These are phyloP conservation scores for Viola pubescens DNA, from an alignment of 441 rosid genomes.

Conservation along the genomic window DNA sequence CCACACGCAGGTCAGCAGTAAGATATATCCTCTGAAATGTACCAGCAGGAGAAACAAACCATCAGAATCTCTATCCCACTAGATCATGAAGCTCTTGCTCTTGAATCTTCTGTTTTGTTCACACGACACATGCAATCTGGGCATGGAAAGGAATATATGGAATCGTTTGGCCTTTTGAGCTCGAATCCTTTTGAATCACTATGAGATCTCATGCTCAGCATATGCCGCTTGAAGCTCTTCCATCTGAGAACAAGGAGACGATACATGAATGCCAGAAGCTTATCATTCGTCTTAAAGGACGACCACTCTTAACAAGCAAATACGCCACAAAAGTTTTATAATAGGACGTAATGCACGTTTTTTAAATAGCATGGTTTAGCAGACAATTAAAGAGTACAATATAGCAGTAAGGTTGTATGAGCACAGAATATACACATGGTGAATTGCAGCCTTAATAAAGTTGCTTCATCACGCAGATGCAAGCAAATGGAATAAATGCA, in stretches of 20 bases:
- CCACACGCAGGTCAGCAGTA: conserved; percentile 35
- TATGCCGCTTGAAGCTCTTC: conserved; percentile 86
- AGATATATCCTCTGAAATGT: conserved; percentile 17
- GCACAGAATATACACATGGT: neutral
- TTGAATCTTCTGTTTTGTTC: conserved; percentile 58
- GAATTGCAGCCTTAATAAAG: neutral
- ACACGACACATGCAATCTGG: conserved; percentile 94
- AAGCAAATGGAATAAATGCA: conserved; percentile 14
- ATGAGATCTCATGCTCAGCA: conserved; percentile 87
- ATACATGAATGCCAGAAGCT: neutral
- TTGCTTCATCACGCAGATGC: neutral
- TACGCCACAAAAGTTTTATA: neutral
- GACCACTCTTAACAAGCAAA: neutral
- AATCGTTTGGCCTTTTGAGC: conserved; percentile 81
- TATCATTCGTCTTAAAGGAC: neutral
- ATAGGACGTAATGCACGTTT: neutral
- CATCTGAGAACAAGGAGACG: conserved; percentile 40
- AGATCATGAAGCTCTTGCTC: conserved; percentile 43
- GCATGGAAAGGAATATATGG: conserved; percentile 85
- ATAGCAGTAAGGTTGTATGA: neutral
- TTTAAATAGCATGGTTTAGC: neutral
- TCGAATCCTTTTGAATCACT: conserved; percentile 95
- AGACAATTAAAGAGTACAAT: neutral
- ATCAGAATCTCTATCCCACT: conserved; percentile 14
- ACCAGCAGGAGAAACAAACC: conserved; percentile 19